Evolutionary conservation across 495 filamentous ascomycete species (phyloP).

Genomic region (Astrothelium subdiscretum): DNA sequence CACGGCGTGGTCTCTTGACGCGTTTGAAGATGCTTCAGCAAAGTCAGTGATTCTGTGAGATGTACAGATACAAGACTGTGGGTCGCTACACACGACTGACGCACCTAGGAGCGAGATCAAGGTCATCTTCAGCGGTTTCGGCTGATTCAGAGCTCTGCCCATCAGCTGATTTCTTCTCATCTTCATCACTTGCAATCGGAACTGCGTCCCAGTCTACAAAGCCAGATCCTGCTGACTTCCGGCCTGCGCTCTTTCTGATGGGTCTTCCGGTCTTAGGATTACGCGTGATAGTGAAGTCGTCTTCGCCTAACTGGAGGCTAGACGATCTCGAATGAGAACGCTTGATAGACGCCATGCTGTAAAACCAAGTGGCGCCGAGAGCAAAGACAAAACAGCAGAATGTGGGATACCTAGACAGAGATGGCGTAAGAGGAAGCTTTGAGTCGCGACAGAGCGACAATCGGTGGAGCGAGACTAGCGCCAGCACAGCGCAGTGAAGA

Average conservation of each 20-base stretch:
- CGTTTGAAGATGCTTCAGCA: neutral
- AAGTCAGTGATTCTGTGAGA: neutral
- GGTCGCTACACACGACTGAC: too few relatives aligned
- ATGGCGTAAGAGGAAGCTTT: neutral
- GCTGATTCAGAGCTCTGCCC: conserved; percentile 1
- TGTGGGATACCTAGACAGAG: neutral
- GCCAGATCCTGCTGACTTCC: neutral
- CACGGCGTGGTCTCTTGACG: neutral
- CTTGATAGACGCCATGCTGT: neutral
- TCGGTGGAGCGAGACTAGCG: neutral
- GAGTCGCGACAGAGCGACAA: neutral
- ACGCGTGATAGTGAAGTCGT: neutral
- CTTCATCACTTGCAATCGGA: neutral
- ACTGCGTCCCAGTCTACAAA: neutral
- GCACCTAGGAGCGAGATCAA: neutral
- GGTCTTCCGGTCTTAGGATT: conserved; percentile 4
- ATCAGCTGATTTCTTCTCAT: conserved; percentile 4
- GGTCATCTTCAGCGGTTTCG: neutral
- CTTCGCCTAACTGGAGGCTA: neutral
- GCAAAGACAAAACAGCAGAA: neutral
- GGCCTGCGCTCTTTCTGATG: neutral
- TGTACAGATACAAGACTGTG: neutral
- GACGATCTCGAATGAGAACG: neutral
- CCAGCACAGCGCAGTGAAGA: neutral
- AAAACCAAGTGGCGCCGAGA: neutral